These are phyloP conservation scores for Diplosphaera chodatii DNA, from an alignment of 139 green algal genomes.

Conservation along the genomic window DNA sequence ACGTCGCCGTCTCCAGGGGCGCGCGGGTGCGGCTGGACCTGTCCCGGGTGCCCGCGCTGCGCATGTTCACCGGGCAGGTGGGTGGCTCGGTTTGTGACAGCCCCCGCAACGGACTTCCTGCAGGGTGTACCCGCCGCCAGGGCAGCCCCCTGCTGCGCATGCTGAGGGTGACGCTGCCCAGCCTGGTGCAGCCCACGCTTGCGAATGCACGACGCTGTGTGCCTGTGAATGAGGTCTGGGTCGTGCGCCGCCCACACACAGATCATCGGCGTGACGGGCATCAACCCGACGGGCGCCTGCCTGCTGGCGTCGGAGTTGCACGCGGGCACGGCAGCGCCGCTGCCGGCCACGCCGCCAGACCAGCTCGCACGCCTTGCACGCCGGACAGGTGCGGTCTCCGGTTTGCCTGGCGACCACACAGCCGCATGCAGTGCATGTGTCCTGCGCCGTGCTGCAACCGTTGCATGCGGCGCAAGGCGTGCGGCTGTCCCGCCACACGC, in stretches of 20 bases:
- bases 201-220: too few relatives aligned
- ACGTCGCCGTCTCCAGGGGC: slow-evolving; percentile 39
- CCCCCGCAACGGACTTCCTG: too few relatives aligned
- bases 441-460: not conserved
- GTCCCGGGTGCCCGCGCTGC: slow-evolving; percentile 33
- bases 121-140: too few relatives aligned
- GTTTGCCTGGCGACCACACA: too few relatives aligned
- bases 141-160: too few relatives aligned
- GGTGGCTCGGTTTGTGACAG: not conserved
- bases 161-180: too few relatives aligned
- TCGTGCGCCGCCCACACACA: too few relatives aligned
- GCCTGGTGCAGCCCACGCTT: too few relatives aligned
- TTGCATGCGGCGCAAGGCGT: too few relatives aligned
- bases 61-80: slow-evolving; percentile 68
- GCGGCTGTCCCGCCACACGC: too few relatives aligned
- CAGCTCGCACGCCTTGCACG: not conserved
- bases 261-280: not conserved
- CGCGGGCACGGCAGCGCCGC: slow-evolving; percentile 32
- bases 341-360: not conserved
- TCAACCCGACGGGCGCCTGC: slow-evolving; percentile 66
- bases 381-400: slow-evolving; percentile 9
- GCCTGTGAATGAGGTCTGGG: too few relatives aligned
- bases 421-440: not conserved
- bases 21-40: slow-evolving; percentile 65
- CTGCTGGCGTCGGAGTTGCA: slow-evolving; percentile 63